Evolutionary conservation across 306 rosid genomes (phyloP).

Genomic region (Dryas octopetala): DNA sequence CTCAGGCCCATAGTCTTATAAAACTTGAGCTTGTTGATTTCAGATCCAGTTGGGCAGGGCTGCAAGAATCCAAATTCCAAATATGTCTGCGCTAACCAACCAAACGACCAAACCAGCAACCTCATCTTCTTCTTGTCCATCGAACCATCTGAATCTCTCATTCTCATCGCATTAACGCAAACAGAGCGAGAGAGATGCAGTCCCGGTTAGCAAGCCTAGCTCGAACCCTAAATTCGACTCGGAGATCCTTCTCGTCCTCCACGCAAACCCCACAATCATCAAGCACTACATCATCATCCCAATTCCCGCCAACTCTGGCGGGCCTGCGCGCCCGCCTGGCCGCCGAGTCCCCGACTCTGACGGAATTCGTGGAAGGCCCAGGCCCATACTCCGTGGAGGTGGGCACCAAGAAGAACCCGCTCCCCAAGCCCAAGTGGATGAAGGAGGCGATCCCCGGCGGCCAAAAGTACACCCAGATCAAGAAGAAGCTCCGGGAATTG

Average conservation of each 20-base stretch:
- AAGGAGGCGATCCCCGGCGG: slow-evolving; percentile 96
- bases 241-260: slow-evolving; percentile 54
- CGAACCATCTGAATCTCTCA: not conserved
- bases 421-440: slow-evolving; percentile 99
- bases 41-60: not conserved
- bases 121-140: slow-evolving; percentile 27
- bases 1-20: not conserved
- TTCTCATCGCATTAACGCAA: not conserved
- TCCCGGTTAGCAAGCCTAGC: slow-evolving; percentile 39
- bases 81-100: slow-evolving; percentile 31
- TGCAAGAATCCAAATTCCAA: slow-evolving; percentile 8
- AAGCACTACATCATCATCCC: slow-evolving; percentile 34
- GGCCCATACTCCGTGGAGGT: slow-evolving; percentile 81
- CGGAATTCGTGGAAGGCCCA: slow-evolving; percentile 39
- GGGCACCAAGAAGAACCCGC: slow-evolving; percentile 97
- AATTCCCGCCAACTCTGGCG: slow-evolving; percentile 62
- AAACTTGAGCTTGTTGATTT: not conserved
- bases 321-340: slow-evolving; percentile 80
- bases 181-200: slow-evolving; percentile 43
- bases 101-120: slow-evolving; percentile 15
- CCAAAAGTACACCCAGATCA: slow-evolving; percentile 89
- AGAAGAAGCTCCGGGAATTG: slow-evolving; percentile 90
- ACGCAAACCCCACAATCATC: slow-evolving; percentile 37
- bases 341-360: slow-evolving; percentile 58
- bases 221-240: slow-evolving; percentile 42